These are phyloP conservation scores for Phytophthora pistaciae DNA, from an alignment of 352 stramenopile genomes.

Conservation along the genomic window DNA sequence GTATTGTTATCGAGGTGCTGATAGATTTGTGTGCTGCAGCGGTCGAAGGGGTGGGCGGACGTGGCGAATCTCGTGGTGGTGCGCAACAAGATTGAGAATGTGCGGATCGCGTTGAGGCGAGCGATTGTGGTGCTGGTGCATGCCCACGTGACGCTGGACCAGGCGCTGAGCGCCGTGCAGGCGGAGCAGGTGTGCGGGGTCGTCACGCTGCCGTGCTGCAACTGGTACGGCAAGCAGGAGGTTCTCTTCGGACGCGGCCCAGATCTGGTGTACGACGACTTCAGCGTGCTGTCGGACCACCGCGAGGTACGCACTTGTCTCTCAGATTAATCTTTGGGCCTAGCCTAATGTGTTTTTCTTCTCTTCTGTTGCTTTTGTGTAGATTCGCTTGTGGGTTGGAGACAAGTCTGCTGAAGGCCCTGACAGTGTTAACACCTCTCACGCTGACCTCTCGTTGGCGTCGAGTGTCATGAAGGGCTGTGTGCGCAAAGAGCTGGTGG, in stretches of 20 bases:
- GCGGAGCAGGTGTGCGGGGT: slow-evolving; percentile 68
- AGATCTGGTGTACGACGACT: slow-evolving; percentile 85
- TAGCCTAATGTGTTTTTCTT: background rate
- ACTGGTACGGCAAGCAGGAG: slow-evolving; percentile 85
- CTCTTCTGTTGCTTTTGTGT: slow-evolving; percentile 8
- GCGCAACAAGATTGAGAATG: slow-evolving; percentile 87
- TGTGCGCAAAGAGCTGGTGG: slow-evolving; percentile 36
- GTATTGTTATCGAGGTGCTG: background rate
- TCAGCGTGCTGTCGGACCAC: slow-evolving; percentile 83
- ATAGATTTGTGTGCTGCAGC: slow-evolving; percentile 32
- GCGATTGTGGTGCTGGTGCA: slow-evolving; percentile 83
- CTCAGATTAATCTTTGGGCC: background rate
- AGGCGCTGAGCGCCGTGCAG: slow-evolving; percentile 72
- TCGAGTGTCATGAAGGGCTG: slow-evolving; percentile 67
- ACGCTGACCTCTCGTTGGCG: slow-evolving; percentile 23
- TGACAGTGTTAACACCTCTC: slow-evolving; percentile 19
- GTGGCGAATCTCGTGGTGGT: slow-evolving; percentile 80
- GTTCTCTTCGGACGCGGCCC: slow-evolving; percentile 55
- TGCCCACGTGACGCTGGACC: slow-evolving; percentile 79
- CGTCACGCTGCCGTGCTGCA: slow-evolving; percentile 83
- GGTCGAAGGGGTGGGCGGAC: slow-evolving; percentile 52
- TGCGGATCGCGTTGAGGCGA: slow-evolving; percentile 65
- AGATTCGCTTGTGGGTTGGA: slow-evolving; percentile 59
- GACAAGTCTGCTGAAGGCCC: background rate
- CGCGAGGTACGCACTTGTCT: slow-evolving; percentile 53